Percentiles rank a stretch among this genome's conserved stretches.
These are phyloP conservation scores for Mucor mucedo DNA, from an alignment of 371 early-diverging fungal genomes.

Conservation along the genomic window DNA sequence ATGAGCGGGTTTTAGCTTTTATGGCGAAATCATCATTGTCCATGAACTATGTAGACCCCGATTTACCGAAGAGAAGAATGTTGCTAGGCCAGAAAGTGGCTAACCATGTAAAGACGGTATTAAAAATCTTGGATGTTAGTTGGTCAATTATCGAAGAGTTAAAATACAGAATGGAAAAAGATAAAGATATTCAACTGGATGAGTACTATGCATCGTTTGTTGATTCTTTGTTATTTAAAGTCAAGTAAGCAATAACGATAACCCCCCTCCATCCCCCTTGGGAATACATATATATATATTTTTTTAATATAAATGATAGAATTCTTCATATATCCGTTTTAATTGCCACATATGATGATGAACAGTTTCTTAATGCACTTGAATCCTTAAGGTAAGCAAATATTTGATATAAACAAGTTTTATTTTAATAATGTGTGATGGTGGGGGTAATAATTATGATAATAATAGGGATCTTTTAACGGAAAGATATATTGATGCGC, in stretches of 20 bases:
- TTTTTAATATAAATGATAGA: background rate
- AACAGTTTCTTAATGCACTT: constrained; percentile 12
- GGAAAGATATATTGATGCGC: constrained; percentile 13
- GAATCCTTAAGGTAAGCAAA: constrained; percentile 21
- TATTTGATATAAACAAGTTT: constrained; percentile 2
- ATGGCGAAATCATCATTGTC: too few species aligned
- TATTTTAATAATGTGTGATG: background rate
- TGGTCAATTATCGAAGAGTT: constrained; percentile 30
- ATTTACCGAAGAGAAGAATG: constrained; percentile 4
- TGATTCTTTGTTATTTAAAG: constrained; percentile 16
- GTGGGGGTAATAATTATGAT: constrained; percentile 6
- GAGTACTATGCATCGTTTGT: constrained; percentile 10
- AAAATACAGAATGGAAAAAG: constrained; percentile 17
- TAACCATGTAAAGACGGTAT: constrained; percentile 6
- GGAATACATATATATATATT: too few species aligned
- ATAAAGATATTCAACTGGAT: constrained; percentile 9
- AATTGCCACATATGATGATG: constrained; percentile 18
- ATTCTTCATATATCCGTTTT: constrained; percentile 21
- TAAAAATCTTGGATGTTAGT: constrained; percentile 16
- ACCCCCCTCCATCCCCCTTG: background rate
- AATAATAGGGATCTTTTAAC: constrained; percentile 17
- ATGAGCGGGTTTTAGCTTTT: background rate
- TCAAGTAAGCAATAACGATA: constrained; percentile 11
- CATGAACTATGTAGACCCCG: too few species aligned
- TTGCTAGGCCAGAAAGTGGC: background rate